A percentile compares a stretch with the other conserved stretches of the same genome.
These are phyloP conservation scores for Helichrysum umbraculigerum DNA, from an alignment of 129 eudicot species.

Conservation along the genomic window DNA sequence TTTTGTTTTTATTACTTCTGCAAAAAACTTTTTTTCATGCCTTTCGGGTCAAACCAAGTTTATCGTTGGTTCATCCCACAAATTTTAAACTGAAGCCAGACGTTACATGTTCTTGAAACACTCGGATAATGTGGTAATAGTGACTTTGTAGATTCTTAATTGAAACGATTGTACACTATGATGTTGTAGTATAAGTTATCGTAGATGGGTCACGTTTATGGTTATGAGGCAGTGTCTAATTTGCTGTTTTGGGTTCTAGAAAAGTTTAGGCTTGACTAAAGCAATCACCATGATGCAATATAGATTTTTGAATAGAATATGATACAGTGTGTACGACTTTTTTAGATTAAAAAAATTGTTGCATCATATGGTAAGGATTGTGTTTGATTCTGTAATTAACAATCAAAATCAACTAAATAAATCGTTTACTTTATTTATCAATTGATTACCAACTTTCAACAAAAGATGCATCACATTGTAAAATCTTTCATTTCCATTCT, in stretches of 20 bases:
- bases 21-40: background rate
- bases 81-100: background rate
- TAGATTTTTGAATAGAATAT: background rate
- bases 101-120: background rate
- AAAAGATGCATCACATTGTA: slow-evolving; percentile 1
- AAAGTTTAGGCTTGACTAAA: slow-evolving; percentile 31
- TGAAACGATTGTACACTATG: background rate
- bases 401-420: slow-evolving; percentile 19
- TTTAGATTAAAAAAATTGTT: slow-evolving; percentile 14
- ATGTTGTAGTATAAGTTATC: no score
- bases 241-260: slow-evolving; percentile 22
- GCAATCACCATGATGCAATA: slow-evolving; percentile 24
- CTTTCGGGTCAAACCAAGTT: background rate
- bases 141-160: background rate
- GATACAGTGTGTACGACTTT: background rate
- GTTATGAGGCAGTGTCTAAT: background rate
- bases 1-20: slow-evolving; percentile 28
- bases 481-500: background rate
- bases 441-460: slow-evolving; percentile 38
- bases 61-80: background rate
- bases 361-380: slow-evolving; percentile 11
- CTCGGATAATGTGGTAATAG: background rate
- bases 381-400: slow-evolving; percentile 14
- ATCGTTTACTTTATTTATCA: slow-evolving; percentile 20
- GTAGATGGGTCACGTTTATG: slow-evolving; percentile 17